Conservation (phyloP, 106 monocot genomes). For the Platanthera zijinensis region DNA sequence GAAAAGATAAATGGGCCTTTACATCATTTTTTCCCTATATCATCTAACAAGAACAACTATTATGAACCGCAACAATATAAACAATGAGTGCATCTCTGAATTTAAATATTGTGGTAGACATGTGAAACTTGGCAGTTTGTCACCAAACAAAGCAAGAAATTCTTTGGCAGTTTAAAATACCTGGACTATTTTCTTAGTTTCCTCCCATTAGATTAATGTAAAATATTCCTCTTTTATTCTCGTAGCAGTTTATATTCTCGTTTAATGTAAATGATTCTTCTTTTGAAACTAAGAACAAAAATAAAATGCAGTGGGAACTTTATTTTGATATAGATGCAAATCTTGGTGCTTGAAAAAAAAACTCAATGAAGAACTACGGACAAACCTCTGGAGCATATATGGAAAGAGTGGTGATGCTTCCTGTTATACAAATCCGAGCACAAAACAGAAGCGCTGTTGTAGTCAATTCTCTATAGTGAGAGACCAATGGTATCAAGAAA, state of each 20-base stretch:
- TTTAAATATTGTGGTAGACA: no score
- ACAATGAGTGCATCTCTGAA: no score
- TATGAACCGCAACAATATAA: no score
- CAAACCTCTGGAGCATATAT: constrained; percentile 87
- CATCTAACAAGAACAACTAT: no score
- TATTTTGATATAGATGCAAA: neutral
- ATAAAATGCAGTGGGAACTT: no score
- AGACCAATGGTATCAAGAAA: constrained; percentile 53
- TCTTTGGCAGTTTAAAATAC: neutral
- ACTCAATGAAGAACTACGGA: neutral
- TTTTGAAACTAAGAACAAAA: neutral
- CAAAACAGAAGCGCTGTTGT: constrained; percentile 59
- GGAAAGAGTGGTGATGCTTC: constrained; percentile 58
- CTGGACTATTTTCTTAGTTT: neutral
- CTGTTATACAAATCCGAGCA: constrained; percentile 61
- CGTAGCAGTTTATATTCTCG: neutral
- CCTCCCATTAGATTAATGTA: neutral
- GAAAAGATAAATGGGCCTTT: no score
- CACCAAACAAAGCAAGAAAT: neutral
- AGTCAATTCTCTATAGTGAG: constrained; percentile 26
- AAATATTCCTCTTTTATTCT: neutral
- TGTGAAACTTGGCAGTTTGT: neutral
- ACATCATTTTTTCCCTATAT: no score
- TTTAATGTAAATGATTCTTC: neutral
- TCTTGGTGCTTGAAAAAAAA: neutral